A percentile compares a stretch with the other conserved stretches of the same genome.
Conservation (phyloP, 805 yeast genomes). For the Teunomyces tritomae region DNA sequence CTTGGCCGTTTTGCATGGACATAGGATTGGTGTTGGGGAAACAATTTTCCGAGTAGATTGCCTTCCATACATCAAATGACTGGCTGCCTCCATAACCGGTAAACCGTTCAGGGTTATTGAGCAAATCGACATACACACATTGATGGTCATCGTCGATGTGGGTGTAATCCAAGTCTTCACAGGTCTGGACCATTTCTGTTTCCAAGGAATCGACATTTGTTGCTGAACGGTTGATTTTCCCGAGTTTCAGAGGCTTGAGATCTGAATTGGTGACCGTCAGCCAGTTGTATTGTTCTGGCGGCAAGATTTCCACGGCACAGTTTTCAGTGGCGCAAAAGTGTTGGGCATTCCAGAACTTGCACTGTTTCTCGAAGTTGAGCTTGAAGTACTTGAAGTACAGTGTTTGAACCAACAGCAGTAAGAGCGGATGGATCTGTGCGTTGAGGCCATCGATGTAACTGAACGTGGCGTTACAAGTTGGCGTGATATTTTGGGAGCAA, state of each 20-base stretch:
- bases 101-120: slow-evolving; percentile 90
- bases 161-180: slow-evolving; percentile 62
- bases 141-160: slow-evolving; percentile 63
- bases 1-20: slow-evolving; percentile 31
- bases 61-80: slow-evolving; percentile 88
- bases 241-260: slow-evolving; percentile 73
- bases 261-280: slow-evolving; percentile 53
- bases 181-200: slow-evolving; percentile 23
- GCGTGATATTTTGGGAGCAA: slow-evolving; percentile 44
- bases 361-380: slow-evolving; percentile 74
- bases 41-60: slow-evolving; percentile 89
- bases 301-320: slow-evolving; percentile 79
- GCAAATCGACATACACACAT: slow-evolving; percentile 80
- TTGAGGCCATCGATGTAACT: slow-evolving; percentile 41
- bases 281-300: slow-evolving; percentile 66
- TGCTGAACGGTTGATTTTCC: slow-evolving; percentile 32
- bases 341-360: slow-evolving; percentile 83
- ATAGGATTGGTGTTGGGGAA: slow-evolving; percentile 53
- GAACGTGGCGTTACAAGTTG: slow-evolving; percentile 45
- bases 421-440: slow-evolving; percentile 39
- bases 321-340: slow-evolving; percentile 85
- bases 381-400: slow-evolving; percentile 88
- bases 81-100: slow-evolving; percentile 96
- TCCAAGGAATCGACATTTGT: slow-evolving; percentile 19
- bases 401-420: slow-evolving; percentile 59